phyloP scores from a whole-genome alignment of 139 green algal species.

The Haematococcus lacustris region DNA sequence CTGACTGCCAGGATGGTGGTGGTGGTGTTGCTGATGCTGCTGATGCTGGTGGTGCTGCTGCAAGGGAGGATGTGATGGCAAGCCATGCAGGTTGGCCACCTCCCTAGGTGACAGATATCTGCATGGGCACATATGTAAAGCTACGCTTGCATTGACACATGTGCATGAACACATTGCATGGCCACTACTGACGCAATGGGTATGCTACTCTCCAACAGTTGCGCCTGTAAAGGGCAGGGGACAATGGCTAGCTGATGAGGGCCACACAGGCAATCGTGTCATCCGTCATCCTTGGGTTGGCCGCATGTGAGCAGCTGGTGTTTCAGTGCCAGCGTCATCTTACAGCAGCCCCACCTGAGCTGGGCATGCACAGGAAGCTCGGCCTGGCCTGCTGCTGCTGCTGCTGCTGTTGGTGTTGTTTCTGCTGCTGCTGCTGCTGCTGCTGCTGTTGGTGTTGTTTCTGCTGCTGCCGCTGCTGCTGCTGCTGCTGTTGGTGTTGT shows the following conservation, averaged over 20 bases:
- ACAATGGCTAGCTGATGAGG: background rate
- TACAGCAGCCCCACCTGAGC: too few relatives aligned
- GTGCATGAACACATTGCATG: background rate
- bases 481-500: too few relatives aligned
- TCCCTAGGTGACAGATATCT: constrained; percentile 1
- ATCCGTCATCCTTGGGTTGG: too few relatives aligned
- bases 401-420: too few relatives aligned
- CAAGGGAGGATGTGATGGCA: background rate
- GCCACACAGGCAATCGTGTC: background rate
- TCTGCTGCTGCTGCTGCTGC: too few relatives aligned
- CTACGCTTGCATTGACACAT: background rate
- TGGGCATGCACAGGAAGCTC: too few relatives aligned
- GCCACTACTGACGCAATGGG: background rate
- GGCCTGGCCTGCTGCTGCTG: too few relatives aligned
- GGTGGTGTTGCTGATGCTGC: background rate
- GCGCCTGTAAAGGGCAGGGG: background rate
- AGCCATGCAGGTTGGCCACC: constrained; percentile 13
- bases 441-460: too few relatives aligned
- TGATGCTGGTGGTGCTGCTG: background rate
- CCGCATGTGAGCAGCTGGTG: too few relatives aligned
- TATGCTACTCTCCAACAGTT: background rate
- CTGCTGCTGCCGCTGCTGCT: too few relatives aligned
- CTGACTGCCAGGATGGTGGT: background rate
- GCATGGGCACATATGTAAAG: background rate
- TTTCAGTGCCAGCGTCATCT: too few relatives aligned